Evolutionary conservation across 2,329 filamentous ascomycete genomes (phyloP).

Genomic region (Stachybotrys elegans): DNA sequence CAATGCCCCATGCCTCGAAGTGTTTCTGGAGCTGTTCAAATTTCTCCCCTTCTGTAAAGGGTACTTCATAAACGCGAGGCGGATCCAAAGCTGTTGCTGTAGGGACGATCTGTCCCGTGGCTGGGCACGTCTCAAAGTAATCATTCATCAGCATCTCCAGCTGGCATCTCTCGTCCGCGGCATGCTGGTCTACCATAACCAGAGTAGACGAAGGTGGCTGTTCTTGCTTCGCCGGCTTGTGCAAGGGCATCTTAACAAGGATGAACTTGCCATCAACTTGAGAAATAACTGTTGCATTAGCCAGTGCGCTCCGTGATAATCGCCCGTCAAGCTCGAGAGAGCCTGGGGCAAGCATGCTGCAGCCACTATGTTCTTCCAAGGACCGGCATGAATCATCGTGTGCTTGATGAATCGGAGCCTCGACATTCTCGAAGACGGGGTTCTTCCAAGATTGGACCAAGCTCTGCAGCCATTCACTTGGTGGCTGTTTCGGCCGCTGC

Average conservation of each 20-base stretch:
- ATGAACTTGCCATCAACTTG: slow-evolving; percentile 94
- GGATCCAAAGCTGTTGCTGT: slow-evolving; percentile 37
- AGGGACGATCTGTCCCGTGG: slow-evolving; percentile 11
- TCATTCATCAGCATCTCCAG: slow-evolving; percentile 65
- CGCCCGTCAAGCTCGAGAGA: slow-evolving; percentile 29
- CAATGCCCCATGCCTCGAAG: slow-evolving; percentile 72
- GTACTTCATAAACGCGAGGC: slow-evolving; percentile 61
- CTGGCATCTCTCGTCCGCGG: slow-evolving; percentile 81
- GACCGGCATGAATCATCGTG: slow-evolving; percentile 12
- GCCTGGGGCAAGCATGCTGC: slow-evolving; percentile 20
- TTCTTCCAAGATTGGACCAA: slow-evolving; percentile 68
- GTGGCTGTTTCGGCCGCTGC: slow-evolving; percentile 8
- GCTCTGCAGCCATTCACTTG: slow-evolving; percentile 51
- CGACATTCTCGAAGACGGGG: slow-evolving; percentile 59
- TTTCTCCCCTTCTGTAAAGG: slow-evolving; percentile 52
- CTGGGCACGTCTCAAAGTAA: slow-evolving; percentile 35
- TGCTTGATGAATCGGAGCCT: slow-evolving; percentile 39
- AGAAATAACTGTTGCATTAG: slow-evolving; percentile 59
- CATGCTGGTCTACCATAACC: slow-evolving; percentile 86
- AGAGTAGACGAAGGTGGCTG: slow-evolving; percentile 43
- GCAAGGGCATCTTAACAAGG: slow-evolving; percentile 52
- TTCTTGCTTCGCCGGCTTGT: not conserved
- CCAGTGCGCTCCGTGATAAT: slow-evolving; percentile 59
- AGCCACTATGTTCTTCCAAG: slow-evolving; percentile 4
- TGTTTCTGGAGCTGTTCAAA: slow-evolving; percentile 48